Percentiles rank a stretch among this genome's conserved stretches.
Conservation (phyloP, 352 stramenopile species). For the Globisporangium cederbergense region DNA sequence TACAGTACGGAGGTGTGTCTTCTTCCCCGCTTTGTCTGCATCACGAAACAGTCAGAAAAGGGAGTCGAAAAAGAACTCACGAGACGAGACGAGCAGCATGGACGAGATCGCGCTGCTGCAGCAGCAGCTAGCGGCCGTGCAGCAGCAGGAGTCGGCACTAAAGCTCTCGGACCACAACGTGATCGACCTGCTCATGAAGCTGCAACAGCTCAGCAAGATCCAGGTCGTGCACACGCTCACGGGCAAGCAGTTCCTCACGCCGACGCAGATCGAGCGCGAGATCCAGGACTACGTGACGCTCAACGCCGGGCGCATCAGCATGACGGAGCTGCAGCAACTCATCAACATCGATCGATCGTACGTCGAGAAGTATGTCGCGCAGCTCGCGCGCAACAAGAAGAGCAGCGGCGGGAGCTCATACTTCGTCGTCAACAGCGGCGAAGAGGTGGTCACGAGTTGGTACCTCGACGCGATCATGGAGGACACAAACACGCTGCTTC, state of each 20-base stretch:
- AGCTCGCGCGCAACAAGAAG: conserved; percentile 33
- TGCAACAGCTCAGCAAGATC: conserved; percentile 72
- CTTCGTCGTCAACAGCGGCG: conserved; percentile 63
- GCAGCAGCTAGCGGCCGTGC: conserved; percentile 71
- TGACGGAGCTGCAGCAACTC: conserved; percentile 61
- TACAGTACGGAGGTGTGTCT: not conserved
- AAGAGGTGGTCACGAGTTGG: conserved; percentile 76
- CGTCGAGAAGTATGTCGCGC: conserved; percentile 55
- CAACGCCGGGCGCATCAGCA: conserved; percentile 57
- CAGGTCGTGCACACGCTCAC: conserved; percentile 78
- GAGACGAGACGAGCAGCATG: conserved; percentile 27
- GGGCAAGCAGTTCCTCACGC: conserved; percentile 80
- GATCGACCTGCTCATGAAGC: conserved; percentile 73
- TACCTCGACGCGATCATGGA: conserved; percentile 87
- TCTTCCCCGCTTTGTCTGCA: not conserved
- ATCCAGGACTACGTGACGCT: conserved; percentile 69
- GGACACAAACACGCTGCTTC: conserved; percentile 71
- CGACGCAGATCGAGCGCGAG: conserved; percentile 65
- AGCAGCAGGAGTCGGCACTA: conserved; percentile 73
- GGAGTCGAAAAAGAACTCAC: not conserved
- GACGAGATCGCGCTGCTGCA: conserved; percentile 83
- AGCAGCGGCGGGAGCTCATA: conserved; percentile 35
- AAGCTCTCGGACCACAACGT: conserved; percentile 85
- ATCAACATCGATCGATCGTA: conserved; percentile 74
- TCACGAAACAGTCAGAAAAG: not conserved